Evolutionary conservation across 1,139 yeast genomes (phyloP).

Genomic region (Geotrichum siamense): DNA sequence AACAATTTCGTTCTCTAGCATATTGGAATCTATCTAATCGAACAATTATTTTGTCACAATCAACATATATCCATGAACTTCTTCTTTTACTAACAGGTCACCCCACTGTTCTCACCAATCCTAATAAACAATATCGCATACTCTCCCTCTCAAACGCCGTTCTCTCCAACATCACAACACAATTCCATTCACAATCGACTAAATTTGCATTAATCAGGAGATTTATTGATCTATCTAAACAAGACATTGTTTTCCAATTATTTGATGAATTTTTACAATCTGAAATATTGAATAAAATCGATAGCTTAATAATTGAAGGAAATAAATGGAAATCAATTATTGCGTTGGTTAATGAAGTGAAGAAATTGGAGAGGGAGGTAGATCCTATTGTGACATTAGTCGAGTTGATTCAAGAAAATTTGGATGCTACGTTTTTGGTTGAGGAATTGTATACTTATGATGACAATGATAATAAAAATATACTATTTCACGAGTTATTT

Average conservation of each 20-base stretch:
- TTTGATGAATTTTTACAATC: conserved; percentile 1
- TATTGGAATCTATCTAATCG: conserved; percentile 17
- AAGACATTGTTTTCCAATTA: neutral
- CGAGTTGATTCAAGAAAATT: too few relatives aligned
- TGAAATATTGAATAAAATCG: too few relatives aligned
- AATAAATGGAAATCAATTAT: too few relatives aligned
- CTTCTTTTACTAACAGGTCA: neutral
- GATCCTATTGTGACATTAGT: too few relatives aligned
- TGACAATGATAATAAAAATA: too few relatives aligned
- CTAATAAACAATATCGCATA: neutral
- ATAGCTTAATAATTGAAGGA: too few relatives aligned
- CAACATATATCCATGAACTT: conserved; percentile 1
- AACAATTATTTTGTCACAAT: conserved; percentile 9
- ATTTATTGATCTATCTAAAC: neutral
- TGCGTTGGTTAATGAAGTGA: too few relatives aligned
- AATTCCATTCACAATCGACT: neutral
- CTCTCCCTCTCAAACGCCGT: neutral
- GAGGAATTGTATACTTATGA: too few relatives aligned
- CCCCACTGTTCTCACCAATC: neutral
- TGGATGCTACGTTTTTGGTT: too few relatives aligned
- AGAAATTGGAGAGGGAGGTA: too few relatives aligned
- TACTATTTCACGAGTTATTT: too few relatives aligned
- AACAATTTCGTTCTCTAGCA: conserved; percentile 6
- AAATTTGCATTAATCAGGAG: neutral
- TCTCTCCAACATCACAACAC: neutral